phyloP scores from a whole-genome alignment of 2,329 filamentous ascomycete genomes.

The Hymenoscyphus occultus region DNA sequence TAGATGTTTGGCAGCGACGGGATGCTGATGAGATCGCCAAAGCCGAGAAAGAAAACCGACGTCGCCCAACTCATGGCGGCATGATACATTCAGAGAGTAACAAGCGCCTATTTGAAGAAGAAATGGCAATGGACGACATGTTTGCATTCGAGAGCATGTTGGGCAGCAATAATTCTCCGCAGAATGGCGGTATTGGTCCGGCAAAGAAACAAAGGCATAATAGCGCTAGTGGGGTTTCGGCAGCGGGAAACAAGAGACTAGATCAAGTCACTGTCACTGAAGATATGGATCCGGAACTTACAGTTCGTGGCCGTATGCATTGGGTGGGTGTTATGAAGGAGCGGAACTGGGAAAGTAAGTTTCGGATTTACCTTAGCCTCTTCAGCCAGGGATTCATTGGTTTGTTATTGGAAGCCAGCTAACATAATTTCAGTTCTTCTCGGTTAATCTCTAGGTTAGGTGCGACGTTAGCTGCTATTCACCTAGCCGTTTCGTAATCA shows the following conservation, averaged over 20 bases:
- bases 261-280: slow-evolving; percentile 36
- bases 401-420: neutral
- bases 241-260: slow-evolving; percentile 23
- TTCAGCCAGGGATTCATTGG: neutral
- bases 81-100: slow-evolving; percentile 30
- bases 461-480: neutral
- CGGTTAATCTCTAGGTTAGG: neutral
- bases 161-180: slow-evolving; percentile 19
- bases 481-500: neutral
- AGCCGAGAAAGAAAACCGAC: slow-evolving; percentile 23
- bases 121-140: slow-evolving; percentile 29
- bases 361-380: neutral
- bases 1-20: slow-evolving; percentile 64
- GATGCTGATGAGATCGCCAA: slow-evolving; percentile 43
- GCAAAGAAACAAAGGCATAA: slow-evolving; percentile 30
- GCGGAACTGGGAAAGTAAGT: slow-evolving; percentile 69
- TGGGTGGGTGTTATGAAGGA: slow-evolving; percentile 72
- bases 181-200: slow-evolving; percentile 1
- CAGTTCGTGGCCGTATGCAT: slow-evolving; percentile 63
- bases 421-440: neutral
- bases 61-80: slow-evolving; percentile 17
- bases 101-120: slow-evolving; percentile 35
- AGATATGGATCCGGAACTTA: slow-evolving; percentile 56
- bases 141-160: slow-evolving; percentile 33
- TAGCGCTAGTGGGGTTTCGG: slow-evolving; percentile 11